Evolutionary conservation across 805 yeast genomes (phyloP).

Genomic region (Hemisphaericaspora nanyangensis): DNA sequence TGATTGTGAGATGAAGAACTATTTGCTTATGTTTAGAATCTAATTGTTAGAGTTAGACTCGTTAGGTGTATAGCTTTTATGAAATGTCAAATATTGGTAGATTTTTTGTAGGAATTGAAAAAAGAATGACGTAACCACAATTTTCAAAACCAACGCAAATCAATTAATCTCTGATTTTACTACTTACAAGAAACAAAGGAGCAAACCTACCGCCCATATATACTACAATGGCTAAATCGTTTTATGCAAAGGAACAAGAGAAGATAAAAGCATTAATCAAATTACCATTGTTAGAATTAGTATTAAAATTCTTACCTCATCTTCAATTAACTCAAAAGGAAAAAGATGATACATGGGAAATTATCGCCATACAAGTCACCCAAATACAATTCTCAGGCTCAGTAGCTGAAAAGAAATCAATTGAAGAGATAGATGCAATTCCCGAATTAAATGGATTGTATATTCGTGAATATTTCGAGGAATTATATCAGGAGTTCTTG

Average conservation of each 20-base stretch:
- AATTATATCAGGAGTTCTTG: conserved; percentile 14
- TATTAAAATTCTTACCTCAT: conserved; percentile 28
- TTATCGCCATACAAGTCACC: conserved; percentile 30
- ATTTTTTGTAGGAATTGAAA: too few relatives aligned
- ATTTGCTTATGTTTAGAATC: too few relatives aligned
- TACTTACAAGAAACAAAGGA: too few relatives aligned
- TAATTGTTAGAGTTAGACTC: too few relatives aligned
- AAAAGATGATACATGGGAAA: conserved; percentile 30
- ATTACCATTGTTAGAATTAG: conserved; percentile 25
- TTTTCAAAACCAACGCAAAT: too few relatives aligned
- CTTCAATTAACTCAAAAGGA: conserved; percentile 21
- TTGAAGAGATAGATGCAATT: conserved; percentile 16
- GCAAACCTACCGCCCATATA: too few relatives aligned
- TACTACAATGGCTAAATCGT: conserved; percentile 16
- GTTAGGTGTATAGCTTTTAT: too few relatives aligned
- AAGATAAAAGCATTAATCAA: conserved; percentile 18
- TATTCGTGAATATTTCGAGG: conserved; percentile 18
- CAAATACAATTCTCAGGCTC: conserved; percentile 14
- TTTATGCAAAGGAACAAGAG: conserved; percentile 22
- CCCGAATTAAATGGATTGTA: conserved; percentile 25
- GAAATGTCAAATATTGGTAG: too few relatives aligned
- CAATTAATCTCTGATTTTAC: too few relatives aligned
- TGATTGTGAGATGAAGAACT: conserved; percentile 20
- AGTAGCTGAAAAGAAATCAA: not conserved
- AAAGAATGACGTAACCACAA: too few relatives aligned